Evolutionary conservation across 257 asterid genomes (phyloP), one percentile per base, ranked within the genome.

Genomic region (Nyctanthes arbortristis): DNA sequence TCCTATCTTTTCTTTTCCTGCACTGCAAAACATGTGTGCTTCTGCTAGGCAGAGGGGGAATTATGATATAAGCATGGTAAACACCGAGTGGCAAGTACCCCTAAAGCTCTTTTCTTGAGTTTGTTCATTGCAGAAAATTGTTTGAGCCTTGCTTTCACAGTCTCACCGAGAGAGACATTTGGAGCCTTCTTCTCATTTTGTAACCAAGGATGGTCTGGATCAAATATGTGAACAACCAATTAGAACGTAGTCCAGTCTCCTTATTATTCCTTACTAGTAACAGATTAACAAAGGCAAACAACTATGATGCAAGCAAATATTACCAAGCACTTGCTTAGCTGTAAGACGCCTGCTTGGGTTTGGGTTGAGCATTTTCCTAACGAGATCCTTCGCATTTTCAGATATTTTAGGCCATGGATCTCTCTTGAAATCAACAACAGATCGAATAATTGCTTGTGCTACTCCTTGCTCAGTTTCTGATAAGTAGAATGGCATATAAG

Each of bases 391-490:
- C 20, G 95, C 96, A 70, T 70, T 81, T 61, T 87, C 87, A 0
- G 96, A 85, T 64, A 90, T 89, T 75, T 80, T 82, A 39, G 95
- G 95, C 95, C 96, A 90, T 36, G 95, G 96, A 73, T 85, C 93
- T 57, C 95, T 78, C 78, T 82, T 88, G 40, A 88, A 90, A 69
- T 85, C 93, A 77, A 90, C 68, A 39, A 76, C 85, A 37, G 96
- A 84, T 54, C 85, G 85, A 66, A 90, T 86, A 79, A 90, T 88
- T 72, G 96, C 91, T 82, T 90, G 96, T 47, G 94, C 94, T 75
- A 89, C 96, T 62, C 96, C 96, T 78, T 89, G 92, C 83, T 87
- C 94, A 12, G 96, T 83, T 81, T 89, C 96, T 89, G 86, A 73
- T 36, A 59, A 58, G 56, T 60, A 39, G 47, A 35, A 14, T 24